Base-by-base conservation (phyloP, 2,329 filamentous ascomycete genomes). In the Pyrenochaeta sp. region DNA sequence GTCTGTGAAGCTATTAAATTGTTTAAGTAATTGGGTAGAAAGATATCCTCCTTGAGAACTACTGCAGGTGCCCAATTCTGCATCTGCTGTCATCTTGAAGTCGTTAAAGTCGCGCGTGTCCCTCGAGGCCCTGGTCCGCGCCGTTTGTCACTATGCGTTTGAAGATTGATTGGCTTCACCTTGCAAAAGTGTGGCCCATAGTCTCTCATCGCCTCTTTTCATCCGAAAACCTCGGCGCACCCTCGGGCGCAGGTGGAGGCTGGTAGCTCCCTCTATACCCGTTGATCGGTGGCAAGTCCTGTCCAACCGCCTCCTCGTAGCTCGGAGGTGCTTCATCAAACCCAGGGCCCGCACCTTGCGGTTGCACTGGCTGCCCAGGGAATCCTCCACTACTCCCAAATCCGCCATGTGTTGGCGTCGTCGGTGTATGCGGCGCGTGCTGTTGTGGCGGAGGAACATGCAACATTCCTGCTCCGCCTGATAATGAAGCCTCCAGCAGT, bases 261-360 rank as follows among this genome's bases (percentile, higher is more conserved):
- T 72, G 76, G 71, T 90, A 92, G 12, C 86, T 87, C 23, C 88
- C 86, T 65, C 92, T 82, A 21, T 88, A 79, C 56, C 87, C 90
- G 70, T 91, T 85, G 50, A 92, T 85, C 1, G 91, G 90, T 31
- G 85, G 88, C 57, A 95, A 77, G 53, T 88, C 85, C 60, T 91
- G 88, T 6, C 92, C 92, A 77, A 97, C 88, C 11, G 92, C 92
- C 75, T 97, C 93, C 76, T 97, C 92, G 70, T 98, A 98, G 68
- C 91, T 97, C 7, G 93, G 93, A 15, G 94, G 93, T n/a, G 92
- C 91, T 50, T 95, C 92, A 29, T 91, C 88, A 60, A 85, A 81
- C 2, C 75, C 78, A 10, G 71, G 84, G 18, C 74, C 68, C 2
- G 74, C 71, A 32, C 61, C 50, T 18, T 66, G 53, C 18, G 58